These are phyloP conservation scores for Phytopythium ostracodes DNA, from an alignment of 352 stramenopile species.

Conservation along the genomic window DNA sequence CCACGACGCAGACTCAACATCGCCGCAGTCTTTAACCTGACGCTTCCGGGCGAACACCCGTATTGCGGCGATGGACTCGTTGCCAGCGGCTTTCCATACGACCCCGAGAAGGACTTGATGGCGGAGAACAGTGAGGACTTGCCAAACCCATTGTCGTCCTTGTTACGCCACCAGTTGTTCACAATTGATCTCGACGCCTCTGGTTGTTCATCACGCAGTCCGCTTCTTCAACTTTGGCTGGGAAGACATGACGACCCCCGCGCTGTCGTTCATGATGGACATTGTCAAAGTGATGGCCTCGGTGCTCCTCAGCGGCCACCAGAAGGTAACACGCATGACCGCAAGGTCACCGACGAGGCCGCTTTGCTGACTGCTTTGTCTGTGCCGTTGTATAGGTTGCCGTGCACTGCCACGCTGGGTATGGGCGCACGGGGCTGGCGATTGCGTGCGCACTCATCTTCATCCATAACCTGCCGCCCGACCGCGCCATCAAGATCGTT, in stretches of 20 bases:
- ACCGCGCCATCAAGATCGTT: slow-evolving; percentile 69
- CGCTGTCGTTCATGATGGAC: slow-evolving; percentile 81
- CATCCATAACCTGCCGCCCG: slow-evolving; percentile 69
- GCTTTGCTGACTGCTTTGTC: background rate
- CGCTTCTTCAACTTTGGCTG: slow-evolving; percentile 90
- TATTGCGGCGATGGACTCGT: slow-evolving; percentile 86
- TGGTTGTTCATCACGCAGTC: slow-evolving; percentile 32
- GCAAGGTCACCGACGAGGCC: background rate
- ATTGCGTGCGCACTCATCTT: slow-evolving; percentile 86
- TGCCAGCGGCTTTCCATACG: slow-evolving; percentile 81
- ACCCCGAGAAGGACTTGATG: slow-evolving; percentile 87
- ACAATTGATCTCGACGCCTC: background rate
- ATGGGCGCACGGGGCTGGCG: slow-evolving; percentile 80
- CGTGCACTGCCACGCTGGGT: slow-evolving; percentile 89
- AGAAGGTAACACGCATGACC: slow-evolving; percentile 30
- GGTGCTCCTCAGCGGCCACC: slow-evolving; percentile 58
- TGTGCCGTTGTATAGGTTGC: slow-evolving; percentile 36
- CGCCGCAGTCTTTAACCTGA: slow-evolving; percentile 89
- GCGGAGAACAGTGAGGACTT: slow-evolving; percentile 60
- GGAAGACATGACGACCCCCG: slow-evolving; percentile 91
- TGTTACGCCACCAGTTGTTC: no score
- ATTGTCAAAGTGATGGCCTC: slow-evolving; percentile 85
- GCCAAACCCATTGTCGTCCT: background rate
- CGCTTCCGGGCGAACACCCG: slow-evolving; percentile 86
- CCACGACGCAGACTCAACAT: slow-evolving; percentile 60